Base-by-base conservation (phyloP, 345 rosid species). In the Lepidium didymum region DNA sequence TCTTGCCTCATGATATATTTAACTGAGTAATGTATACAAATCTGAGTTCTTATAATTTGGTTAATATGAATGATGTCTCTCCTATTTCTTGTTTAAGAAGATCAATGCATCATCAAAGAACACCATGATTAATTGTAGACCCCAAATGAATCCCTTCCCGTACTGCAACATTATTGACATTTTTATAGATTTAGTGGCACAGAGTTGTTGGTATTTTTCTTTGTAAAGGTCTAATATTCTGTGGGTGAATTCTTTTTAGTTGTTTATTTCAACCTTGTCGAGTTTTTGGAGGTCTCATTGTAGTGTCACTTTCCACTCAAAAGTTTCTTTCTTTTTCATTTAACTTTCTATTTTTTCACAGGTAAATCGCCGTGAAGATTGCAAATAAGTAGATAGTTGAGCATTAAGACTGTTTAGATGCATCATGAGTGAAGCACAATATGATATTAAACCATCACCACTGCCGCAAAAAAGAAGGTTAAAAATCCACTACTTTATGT, bases 261-360 rank as follows among this genome's bases (percentile, higher is more conserved):
- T 62, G 54, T 75, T 75, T 75, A 75, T 19, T 46, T 62, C 10
- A 33, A 44, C 68, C 78, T 67, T 75, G 66, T 75, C 69, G 74
- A 68, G 60, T 75, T 68, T 68, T 68, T 62, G 64, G 42, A 62
- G 54, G 70, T 75, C 77, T 74, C 68, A 59, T 14, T 49, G 78
- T 68, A 56, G 33, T 75, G 78, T 75, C 78, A 75, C 74, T 75
- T 69, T 75, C 78, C 78, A 75, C 69, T 56, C 15, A 75, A 69
- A 75, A 75, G 78, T 56, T 47, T 66, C 44, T 25, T 70, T 62
- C 21, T 52, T 18, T 27, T 4, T 29, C 14, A n/a, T 8, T 52
- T 29, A 29, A 29, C 33, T 60, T 35, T 23, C 45, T 25, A 47
- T 34, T 74, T 34, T 74, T 57, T 37, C 53, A 75, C 11, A 46